Evolutionary conservation across 805 yeast species (phyloP).

Genomic region (Priceomyces castillae): DNA sequence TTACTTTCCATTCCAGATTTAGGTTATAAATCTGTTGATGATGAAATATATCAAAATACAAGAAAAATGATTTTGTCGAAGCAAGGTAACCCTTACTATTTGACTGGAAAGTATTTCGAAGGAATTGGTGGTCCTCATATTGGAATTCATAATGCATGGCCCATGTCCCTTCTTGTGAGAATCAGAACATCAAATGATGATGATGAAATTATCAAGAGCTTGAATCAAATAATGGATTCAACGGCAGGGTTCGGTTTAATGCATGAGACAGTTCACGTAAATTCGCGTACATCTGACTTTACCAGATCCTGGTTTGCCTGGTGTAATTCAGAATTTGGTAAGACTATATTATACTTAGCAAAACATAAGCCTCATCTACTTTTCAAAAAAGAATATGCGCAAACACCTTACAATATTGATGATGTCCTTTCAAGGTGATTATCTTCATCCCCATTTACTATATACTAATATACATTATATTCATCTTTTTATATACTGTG

Average conservation of each 20-base stretch:
- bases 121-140: slow-evolving; percentile 94
- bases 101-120: slow-evolving; percentile 58
- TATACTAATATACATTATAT: slow-evolving; percentile 1
- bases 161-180: slow-evolving; percentile 75
- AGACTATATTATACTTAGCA: slow-evolving; percentile 76
- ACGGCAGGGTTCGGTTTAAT: slow-evolving; percentile 78
- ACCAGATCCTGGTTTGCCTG: slow-evolving; percentile 93
- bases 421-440: slow-evolving; percentile 10
- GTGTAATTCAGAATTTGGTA: slow-evolving; percentile 91
- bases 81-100: slow-evolving; percentile 74
- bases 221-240: slow-evolving; percentile 51
- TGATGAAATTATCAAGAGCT: slow-evolving; percentile 53
- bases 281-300: slow-evolving; percentile 48
- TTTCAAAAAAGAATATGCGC: slow-evolving; percentile 44
- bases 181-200: slow-evolving; percentile 76
- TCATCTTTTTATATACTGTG: slow-evolving; percentile 54
- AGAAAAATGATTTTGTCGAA: slow-evolving; percentile 69
- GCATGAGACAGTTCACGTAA: slow-evolving; percentile 79
- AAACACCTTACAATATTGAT: slow-evolving; percentile 30
- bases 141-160: slow-evolving; percentile 83
- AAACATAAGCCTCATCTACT: slow-evolving; percentile 69
- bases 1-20: slow-evolving; percentile 74
- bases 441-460: neutral
- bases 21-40: slow-evolving; percentile 54
- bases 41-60: slow-evolving; percentile 71